Evolutionary conservation across 805 yeast species (phyloP).

Genomic region (Cyberlindnera lachancei): DNA sequence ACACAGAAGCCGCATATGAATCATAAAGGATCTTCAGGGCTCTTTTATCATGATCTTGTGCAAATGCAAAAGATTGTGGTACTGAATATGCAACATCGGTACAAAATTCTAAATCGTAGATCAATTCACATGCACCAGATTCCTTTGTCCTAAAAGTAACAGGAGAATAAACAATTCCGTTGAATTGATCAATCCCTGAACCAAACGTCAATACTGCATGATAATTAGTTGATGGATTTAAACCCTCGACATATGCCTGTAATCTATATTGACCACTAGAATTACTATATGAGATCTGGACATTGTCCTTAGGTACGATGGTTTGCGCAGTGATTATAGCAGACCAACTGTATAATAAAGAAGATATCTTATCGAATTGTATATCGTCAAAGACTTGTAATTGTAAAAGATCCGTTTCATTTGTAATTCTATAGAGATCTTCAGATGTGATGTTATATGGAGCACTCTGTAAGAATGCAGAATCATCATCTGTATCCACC

Average conservation of each 20-base stretch:
- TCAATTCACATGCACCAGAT: slow-evolving; percentile 57
- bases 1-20: slow-evolving; percentile 45
- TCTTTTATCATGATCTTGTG: slow-evolving; percentile 23
- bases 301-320: slow-evolving; percentile 1
- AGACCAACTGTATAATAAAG: slow-evolving; percentile 8
- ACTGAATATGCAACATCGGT: slow-evolving; percentile 79
- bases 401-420: slow-evolving; percentile 2
- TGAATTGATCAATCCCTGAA: slow-evolving; percentile 31
- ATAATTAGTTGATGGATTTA: slow-evolving; percentile 56
- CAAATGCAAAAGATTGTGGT: slow-evolving; percentile 42
- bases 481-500: slow-evolving; percentile 63
- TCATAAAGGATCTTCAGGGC: slow-evolving; percentile 51
- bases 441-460: slow-evolving; percentile 28
- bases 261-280: slow-evolving; percentile 36
- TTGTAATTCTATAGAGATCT: slow-evolving; percentile 5
- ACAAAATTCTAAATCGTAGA: slow-evolving; percentile 74
- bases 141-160: slow-evolving; percentile 50
- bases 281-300: slow-evolving; percentile 3
- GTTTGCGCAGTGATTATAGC: slow-evolving; percentile 7
- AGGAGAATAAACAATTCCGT: slow-evolving; percentile 57
- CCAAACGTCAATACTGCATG: slow-evolving; percentile 55
- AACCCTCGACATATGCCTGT: slow-evolving; percentile 53
- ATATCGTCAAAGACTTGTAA: slow-evolving; percentile 9
- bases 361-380: slow-evolving; percentile 1
- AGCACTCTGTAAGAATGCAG: slow-evolving; percentile 61